Percentiles rank a stretch among this genome's conserved stretches.
phyloP scores from a whole-genome alignment of 352 stramenopile genomes.

The Phytophthora boehmeriae region DNA sequence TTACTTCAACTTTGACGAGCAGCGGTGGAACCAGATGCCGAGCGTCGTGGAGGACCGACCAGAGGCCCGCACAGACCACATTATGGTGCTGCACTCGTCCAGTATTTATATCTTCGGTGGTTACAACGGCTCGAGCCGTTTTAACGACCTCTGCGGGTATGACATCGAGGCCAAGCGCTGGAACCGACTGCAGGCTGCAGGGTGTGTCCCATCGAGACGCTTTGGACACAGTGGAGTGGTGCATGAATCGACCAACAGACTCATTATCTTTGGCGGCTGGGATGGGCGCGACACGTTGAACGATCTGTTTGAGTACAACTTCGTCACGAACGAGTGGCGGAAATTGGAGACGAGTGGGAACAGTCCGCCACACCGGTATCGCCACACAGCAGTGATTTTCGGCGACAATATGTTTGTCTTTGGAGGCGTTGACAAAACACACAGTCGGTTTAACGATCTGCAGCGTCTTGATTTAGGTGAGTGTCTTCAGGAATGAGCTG shows the following conservation, averaged over 20 bases:
- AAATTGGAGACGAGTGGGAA: constrained; percentile 59
- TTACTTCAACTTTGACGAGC: constrained; percentile 86
- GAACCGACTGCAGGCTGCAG: constrained; percentile 51
- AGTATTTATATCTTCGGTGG: constrained; percentile 90
- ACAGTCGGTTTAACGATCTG: constrained; percentile 88
- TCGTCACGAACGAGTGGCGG: constrained; percentile 72
- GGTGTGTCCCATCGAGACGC: constrained; percentile 60
- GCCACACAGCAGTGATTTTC: constrained; percentile 85
- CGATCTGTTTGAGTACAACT: constrained; percentile 82
- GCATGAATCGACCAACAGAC: constrained; percentile 61
- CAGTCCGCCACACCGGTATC: constrained; percentile 80
- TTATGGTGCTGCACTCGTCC: constrained; percentile 80
- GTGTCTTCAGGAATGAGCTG: neutral
- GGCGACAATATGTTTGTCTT: constrained; percentile 91
- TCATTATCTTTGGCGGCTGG: constrained; percentile 89
- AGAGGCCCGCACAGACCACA: constrained; percentile 85
- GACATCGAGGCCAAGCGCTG: constrained; percentile 63
- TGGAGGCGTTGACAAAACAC: constrained; percentile 89
- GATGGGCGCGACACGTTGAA: constrained; percentile 88
- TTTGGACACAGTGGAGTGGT: constrained; percentile 89
- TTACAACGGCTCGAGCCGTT: constrained; percentile 85
- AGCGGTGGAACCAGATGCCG: constrained; percentile 83
- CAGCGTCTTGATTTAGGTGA: constrained; percentile 72
- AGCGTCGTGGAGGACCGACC: constrained; percentile 62
- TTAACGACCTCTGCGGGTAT: constrained; percentile 86